Conservation (phyloP, 345 rosid genomes). For the Euclidium syriacum region DNA sequence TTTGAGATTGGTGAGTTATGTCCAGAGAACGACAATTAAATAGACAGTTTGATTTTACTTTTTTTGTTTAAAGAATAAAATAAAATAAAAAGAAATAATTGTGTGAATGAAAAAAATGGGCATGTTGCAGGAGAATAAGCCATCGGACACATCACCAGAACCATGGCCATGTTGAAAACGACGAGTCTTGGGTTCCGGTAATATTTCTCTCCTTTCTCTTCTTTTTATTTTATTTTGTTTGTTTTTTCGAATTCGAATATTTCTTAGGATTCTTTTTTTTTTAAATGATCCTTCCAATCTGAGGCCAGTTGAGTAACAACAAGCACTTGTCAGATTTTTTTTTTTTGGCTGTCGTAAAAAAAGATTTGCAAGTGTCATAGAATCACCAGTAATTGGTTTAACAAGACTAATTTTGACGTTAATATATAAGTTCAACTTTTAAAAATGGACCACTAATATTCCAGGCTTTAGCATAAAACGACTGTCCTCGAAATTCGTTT, state of each 20-base stretch:
- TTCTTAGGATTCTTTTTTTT: slow-evolving; percentile 1
- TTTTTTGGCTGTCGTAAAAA: slow-evolving; percentile 6
- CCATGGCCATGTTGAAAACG: slow-evolving; percentile 83
- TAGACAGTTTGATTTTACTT: background rate
- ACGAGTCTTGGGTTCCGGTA: slow-evolving; percentile 89
- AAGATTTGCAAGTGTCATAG: background rate
- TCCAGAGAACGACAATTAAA: background rate
- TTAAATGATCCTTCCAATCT: background rate
- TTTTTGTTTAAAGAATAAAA: background rate
- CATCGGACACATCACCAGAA: slow-evolving; percentile 86
- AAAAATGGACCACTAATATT: slow-evolving; percentile 24
- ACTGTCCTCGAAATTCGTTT: slow-evolving; percentile 22
- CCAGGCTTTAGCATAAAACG: slow-evolving; percentile 18
- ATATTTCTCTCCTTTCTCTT: background rate
- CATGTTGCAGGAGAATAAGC: slow-evolving; percentile 65
- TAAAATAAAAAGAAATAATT: background rate
- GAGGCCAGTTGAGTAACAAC: background rate
- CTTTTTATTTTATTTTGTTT: background rate
- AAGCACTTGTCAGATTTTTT: background rate
- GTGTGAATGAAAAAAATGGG: background rate
- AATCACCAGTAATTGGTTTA: background rate
- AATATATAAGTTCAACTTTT: background rate
- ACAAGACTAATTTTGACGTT: background rate
- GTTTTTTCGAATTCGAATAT: background rate
- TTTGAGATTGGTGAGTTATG: background rate